phyloP scores from a whole-genome alignment of 768 basidiomycete species.

The Pleurotus pulmonarius region DNA sequence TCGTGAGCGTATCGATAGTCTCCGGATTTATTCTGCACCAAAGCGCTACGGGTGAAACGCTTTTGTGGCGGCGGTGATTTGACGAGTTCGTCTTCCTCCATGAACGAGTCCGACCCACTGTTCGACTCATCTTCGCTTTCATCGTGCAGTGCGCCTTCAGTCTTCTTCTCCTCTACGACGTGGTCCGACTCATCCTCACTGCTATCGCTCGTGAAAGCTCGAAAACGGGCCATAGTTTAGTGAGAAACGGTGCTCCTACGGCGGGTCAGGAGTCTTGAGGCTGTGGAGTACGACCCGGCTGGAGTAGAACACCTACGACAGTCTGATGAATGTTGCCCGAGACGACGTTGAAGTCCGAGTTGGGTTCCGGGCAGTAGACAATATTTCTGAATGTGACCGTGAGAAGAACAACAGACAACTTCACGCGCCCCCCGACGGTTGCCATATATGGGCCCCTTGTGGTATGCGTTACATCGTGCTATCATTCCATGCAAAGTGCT shows the following conservation, averaged over 20 bases:
- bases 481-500: too few species aligned
- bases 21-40: conserved; percentile 53
- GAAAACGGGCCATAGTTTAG: neutral
- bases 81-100: conserved; percentile 49
- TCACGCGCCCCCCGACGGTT: too few species aligned
- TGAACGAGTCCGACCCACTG: conserved; percentile 36
- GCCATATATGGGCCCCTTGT: too few species aligned
- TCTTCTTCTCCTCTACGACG: conserved; percentile 4
- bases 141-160: conserved; percentile 19
- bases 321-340: too few species aligned
- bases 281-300: too few species aligned
- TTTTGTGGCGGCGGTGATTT: conserved; percentile 17
- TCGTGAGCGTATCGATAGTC: conserved; percentile 45
- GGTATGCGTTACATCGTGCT: too few species aligned
- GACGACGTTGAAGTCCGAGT: too few species aligned
- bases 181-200: conserved; percentile 16
- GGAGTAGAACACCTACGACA: too few species aligned
- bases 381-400: too few species aligned
- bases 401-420: too few species aligned
- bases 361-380: too few species aligned
- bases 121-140: conserved; percentile 27
- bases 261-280: too few species aligned
- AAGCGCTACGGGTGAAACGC: conserved; percentile 35
- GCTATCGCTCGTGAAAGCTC: conserved; percentile 1
- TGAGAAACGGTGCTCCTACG: neutral